A percentile compares a stretch with the other conserved stretches of the same genome.
phyloP scores from a whole-genome alignment of 2,329 filamentous ascomycete genomes.

The Eutypella sp. region DNA sequence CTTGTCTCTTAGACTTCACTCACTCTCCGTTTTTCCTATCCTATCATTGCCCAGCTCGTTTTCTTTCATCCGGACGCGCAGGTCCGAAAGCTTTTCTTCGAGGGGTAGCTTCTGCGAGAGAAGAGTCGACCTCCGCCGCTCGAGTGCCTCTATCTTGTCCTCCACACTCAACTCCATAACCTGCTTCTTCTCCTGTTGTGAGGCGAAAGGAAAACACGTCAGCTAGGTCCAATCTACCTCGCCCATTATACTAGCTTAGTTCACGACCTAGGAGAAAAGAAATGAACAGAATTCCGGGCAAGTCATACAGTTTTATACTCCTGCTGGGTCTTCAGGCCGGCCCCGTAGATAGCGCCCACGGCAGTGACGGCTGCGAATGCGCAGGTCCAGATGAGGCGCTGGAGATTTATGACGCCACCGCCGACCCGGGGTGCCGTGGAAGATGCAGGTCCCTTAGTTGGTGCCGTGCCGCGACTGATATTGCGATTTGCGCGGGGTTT shows the following conservation, averaged over 20 bases:
- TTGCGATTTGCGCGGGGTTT: not conserved
- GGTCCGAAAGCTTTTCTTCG: slow-evolving; percentile 37
- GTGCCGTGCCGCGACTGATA: slow-evolving; percentile 7
- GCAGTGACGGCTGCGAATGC: slow-evolving; percentile 42
- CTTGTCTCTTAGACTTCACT: not conserved
- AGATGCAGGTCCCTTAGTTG: not conserved
- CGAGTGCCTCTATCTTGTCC: slow-evolving; percentile 41
- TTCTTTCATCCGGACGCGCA: slow-evolving; percentile 35
- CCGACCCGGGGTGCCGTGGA: not conserved
- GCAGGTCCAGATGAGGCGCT: slow-evolving; percentile 30
- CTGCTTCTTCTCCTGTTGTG: slow-evolving; percentile 24
- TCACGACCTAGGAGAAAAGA: not conserved
- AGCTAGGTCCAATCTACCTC: not conserved
- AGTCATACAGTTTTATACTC: slow-evolving; percentile 41
- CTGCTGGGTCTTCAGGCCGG: slow-evolving; percentile 43
- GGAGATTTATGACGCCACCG: slow-evolving; percentile 7
- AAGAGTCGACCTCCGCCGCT: slow-evolving; percentile 36
- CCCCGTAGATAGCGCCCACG: slow-evolving; percentile 44
- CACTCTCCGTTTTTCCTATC: slow-evolving; percentile 1
- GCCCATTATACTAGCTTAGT: not conserved
- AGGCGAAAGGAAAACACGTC: too few relatives aligned
- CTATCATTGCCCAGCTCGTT: slow-evolving; percentile 25
- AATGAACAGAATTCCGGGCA: not conserved
- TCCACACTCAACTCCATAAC: slow-evolving; percentile 35
- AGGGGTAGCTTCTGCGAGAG: slow-evolving; percentile 33